A percentile compares a stretch with the other conserved stretches of the same genome.
These are phyloP conservation scores for Pyrenophora seminiperda DNA, from an alignment of 2,329 filamentous ascomycete species.

Conservation along the genomic window DNA sequence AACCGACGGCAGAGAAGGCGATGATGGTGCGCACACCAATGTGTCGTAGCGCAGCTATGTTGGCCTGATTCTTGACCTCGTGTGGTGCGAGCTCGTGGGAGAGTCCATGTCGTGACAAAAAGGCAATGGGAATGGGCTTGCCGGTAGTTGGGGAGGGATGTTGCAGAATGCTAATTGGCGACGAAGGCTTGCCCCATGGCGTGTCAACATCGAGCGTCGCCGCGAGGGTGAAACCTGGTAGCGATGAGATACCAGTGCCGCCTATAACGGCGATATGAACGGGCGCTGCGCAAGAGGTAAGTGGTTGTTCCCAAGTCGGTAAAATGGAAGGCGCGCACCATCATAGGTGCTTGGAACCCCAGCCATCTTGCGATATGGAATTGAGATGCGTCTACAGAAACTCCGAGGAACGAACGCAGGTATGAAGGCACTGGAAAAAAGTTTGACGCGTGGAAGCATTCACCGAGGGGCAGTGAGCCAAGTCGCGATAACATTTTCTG, in stretches of 20 bases:
- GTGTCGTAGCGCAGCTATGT: conserved; percentile 93
- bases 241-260: conserved; percentile 86
- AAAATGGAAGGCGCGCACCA: conserved; percentile 22
- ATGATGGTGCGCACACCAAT: conserved; percentile 90
- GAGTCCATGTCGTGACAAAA: conserved; percentile 88
- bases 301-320: not conserved
- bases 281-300: conserved; percentile 46
- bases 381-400: conserved; percentile 22
- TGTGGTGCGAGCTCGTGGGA: conserved; percentile 91
- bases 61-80: conserved; percentile 92
- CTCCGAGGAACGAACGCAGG: not conserved
- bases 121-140: conserved; percentile 72
- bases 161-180: conserved; percentile 82
- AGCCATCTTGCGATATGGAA: conserved; percentile 41
- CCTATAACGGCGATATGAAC: conserved; percentile 59
- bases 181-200: conserved; percentile 84
- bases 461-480: conserved; percentile 13
- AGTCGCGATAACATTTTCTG: conserved; percentile 28
- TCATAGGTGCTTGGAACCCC: conserved; percentile 43
- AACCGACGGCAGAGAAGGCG: conserved; percentile 93
- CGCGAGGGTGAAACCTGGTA: conserved; percentile 84
- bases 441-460: conserved; percentile 25
- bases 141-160: conserved; percentile 74
- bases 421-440: not conserved
- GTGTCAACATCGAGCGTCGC: conserved; percentile 77